Evolutionary conservation across 192 early-diverging fungal species (phyloP), one percentile per base, ranked within the genome.

Genomic region (Coemansia sp.): DNA sequence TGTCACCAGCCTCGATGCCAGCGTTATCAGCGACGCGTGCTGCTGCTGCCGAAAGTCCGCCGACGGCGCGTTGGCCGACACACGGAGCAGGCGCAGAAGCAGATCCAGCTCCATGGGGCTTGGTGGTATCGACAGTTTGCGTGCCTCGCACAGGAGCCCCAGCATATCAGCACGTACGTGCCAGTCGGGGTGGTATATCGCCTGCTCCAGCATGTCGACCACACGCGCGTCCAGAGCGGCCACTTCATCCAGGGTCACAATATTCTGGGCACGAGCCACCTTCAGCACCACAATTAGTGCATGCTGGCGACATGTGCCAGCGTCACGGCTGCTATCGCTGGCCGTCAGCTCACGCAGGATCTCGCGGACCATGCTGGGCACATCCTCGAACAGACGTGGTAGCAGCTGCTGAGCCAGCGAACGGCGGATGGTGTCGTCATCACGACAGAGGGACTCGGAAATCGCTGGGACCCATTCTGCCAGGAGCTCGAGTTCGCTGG

Each of bases 41-140:
- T 90, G 65, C 45, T 81, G 81, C 64, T 91, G 89, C 9, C 92
- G 80, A 63, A 90, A 92, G 29, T 92, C 90, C 0, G 89, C 84
- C 17, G 82, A 82, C 17, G 84, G 83, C 12, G 78, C 79, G 30
- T 82, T 85, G 37, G 82, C 44, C 47, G 89, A 90, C 12, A 82
- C 78, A 0, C 76, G 70, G 19, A 94, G 60, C 33, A 88, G 87
- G 19, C 63, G 47, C 44, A 82, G 80, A 20, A 94, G 36, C 40
- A 87, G 60, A 0, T 70, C 54, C n/a, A 84, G 51, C 51, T 94
- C 89, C 10, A 73, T 64, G 7, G 44, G 45, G 17, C 75, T 79
- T 18, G 86, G 76, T 23, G 81, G 78, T 8, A 77, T 74, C 0
- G 84, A 78, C 13, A 79, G 71, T n/a, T 84, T 79, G 36, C 79